phyloP scores from a whole-genome alignment of 768 basidiomycete genomes.

The Tulasnella calospora region DNA sequence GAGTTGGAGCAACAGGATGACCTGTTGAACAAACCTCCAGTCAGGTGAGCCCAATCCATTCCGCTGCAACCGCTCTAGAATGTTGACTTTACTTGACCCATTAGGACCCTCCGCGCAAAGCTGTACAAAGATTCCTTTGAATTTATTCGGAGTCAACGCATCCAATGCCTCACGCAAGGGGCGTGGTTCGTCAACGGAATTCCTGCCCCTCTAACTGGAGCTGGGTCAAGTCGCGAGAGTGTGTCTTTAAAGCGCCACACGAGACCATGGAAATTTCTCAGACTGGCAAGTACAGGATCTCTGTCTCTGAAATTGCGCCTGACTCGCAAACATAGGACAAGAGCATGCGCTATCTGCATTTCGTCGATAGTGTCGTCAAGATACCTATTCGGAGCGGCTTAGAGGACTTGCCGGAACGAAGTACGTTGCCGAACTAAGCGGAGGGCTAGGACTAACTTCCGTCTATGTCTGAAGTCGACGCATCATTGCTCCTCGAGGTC shows the following conservation, averaged over 20 bases:
- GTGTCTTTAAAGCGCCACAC: slow-evolving; percentile 49
- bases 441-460: background rate
- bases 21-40: slow-evolving; percentile 74
- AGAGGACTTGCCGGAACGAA: slow-evolving; percentile 82
- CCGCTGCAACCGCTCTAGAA: background rate
- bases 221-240: slow-evolving; percentile 36
- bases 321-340: slow-evolving; percentile 53
- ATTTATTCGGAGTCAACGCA: slow-evolving; percentile 82
- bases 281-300: slow-evolving; percentile 53
- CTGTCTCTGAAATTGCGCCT: background rate
- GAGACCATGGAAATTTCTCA: slow-evolving; percentile 80
- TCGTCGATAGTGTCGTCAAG: slow-evolving; percentile 74
- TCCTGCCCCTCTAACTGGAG: slow-evolving; percentile 45
- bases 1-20: slow-evolving; percentile 87
- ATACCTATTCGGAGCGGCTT: slow-evolving; percentile 73
- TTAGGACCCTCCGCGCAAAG: slow-evolving; percentile 75
- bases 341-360: slow-evolving; percentile 75
- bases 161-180: slow-evolving; percentile 81
- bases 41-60: slow-evolving; percentile 52
- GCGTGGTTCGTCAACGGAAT: slow-evolving; percentile 88
- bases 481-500: slow-evolving; percentile 73
- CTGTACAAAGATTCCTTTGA: slow-evolving; percentile 87
- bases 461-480: slow-evolving; percentile 47
- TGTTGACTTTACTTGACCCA: slow-evolving; percentile 8
- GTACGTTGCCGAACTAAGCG: slow-evolving; percentile 27